Conservation (phyloP, 106 monocot species). For the Alisma plantagoaquatica region DNA sequence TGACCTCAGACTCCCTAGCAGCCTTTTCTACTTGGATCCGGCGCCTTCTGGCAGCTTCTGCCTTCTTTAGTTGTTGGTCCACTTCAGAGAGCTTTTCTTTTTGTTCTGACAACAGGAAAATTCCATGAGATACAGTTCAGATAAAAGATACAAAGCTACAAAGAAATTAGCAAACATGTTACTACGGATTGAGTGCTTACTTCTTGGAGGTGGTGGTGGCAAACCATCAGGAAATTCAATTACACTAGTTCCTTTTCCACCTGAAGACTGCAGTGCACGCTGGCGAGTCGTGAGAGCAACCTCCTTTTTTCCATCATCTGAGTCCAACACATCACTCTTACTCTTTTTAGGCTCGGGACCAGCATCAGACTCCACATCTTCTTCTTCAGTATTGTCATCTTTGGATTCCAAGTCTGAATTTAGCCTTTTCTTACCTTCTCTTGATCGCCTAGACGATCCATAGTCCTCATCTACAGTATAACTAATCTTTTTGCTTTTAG, state of each 20-base stretch:
- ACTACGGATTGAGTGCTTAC: constrained; percentile 21
- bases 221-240: constrained; percentile 75
- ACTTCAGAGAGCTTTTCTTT: constrained; percentile 90
- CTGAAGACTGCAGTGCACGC: constrained; percentile 47
- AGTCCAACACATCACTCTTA: constrained; percentile 21
- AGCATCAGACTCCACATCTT: constrained; percentile 48
- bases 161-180: neutral
- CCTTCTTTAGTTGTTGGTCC: constrained; percentile 85
- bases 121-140: neutral
- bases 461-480: constrained; percentile 42
- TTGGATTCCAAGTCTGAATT: constrained; percentile 23
- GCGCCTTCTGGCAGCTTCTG: constrained; percentile 82
- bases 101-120: constrained; percentile 35
- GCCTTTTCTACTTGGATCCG: constrained; percentile 94
- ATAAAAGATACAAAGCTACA: neutral
- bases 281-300: constrained; percentile 62
- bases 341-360: constrained; percentile 25
- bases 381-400: constrained; percentile 56
- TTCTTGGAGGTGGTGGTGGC: constrained; percentile 67
- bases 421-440: constrained; percentile 26
- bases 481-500: constrained; percentile 19
- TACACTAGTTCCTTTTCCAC: constrained; percentile 26
- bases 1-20: constrained; percentile 67
- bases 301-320: constrained; percentile 29
- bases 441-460: constrained; percentile 15